Evolutionary conservation across 768 basidiomycete species (phyloP), one percentile per base, ranked within the genome.

Genomic region (Suillus variegatus): DNA sequence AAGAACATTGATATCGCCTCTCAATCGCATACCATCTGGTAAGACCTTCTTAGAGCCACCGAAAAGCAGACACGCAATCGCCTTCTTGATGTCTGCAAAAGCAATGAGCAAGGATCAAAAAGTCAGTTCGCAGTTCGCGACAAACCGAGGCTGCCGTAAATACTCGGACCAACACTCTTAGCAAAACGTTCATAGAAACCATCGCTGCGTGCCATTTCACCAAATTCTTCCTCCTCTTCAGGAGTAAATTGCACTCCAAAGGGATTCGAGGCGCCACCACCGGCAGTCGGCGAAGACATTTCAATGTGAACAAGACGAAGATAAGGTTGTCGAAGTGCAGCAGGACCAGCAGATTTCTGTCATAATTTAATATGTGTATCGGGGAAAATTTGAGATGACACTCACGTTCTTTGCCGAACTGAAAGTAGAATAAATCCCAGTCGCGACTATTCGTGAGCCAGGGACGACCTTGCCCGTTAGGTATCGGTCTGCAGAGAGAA

Each of bases 1-100:
- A 12, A 99, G 80, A 22, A 99, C 97, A 75, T 99, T 99, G 75
- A 99, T 99, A 74, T 99, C 97, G 13, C 97, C 97, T 74, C 97
- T 85, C 49, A 99, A 79, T 40, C 97, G 86, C 94, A 98, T 96
- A 10, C 97, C 96, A 75, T 99, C 97, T 9, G 97, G 97, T 6
- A 99, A 79, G 60, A 97, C 83, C 78, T 99, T 99, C 81, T 95
- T 99, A 22, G 95, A 96, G 7, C 97, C 97, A 36, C 97, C 97
- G 70, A 99, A 95, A 8, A 99, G 81, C n/a, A 99, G 81, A 76
- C 97, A 99, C 0, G 93, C 87, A 58, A 99, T 95, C 6, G 97
- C 94, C 70, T 98, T 99, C 80, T 99, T 99, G 72, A 99, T 99
- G 75, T 99, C 97, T 97, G 61, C 40, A 25, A n/a, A 41, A 13